Evolutionary conservation across 768 basidiomycete genomes (phyloP), one percentile per base, ranked within the genome.

Genomic region (Phlebiopsis flavidoalba): DNA sequence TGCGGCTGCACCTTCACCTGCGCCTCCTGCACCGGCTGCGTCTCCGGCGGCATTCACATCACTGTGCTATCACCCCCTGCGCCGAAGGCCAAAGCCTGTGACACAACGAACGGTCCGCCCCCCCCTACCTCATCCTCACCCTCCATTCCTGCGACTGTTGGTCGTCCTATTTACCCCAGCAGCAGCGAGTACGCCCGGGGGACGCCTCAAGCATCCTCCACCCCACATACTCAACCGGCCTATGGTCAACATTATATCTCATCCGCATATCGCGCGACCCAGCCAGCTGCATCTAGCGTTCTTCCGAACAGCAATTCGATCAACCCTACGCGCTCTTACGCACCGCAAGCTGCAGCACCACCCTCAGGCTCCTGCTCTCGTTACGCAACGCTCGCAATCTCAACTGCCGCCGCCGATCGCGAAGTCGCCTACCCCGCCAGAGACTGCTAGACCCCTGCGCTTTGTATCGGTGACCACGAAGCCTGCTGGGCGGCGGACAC

Each of bases 401-500:
- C 63, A 53, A 53, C 57, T 22, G 17, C 51, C 52, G 37, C 47
- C 47, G 26, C 52, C 5, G 2, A 31, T 24, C 57, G 52, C 67
- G 2, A 64, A 63, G 48, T 62, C 65, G 17, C 58, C 64, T 12
- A 64, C 69, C 4, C 63, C 67, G 1, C 24, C 63, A 12, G 53
- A 60, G 36, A 53, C 58, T 12, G 66, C 62, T 53, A 47, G 63
- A 2, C 64, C 54, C 57, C 72, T 90, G 61, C 82, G 80, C 63
- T 77, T 76, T 43, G 76, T 88, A 37, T 76, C 70, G n/a, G 68
- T 88, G 58, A 74, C 72, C 43, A 79, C 84, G n/a, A 76, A 84
- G 52, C 90, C 90, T 11, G 74, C 72, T 10, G 85, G 82, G 33
- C 77, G 91, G 45, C 74, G 74, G n/a, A n/a, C n/a, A 19, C 71